Base-by-base conservation (phyloP, 1,284 basidiomycete genomes). In the Phellopilus nigrolimitatus region DNA sequence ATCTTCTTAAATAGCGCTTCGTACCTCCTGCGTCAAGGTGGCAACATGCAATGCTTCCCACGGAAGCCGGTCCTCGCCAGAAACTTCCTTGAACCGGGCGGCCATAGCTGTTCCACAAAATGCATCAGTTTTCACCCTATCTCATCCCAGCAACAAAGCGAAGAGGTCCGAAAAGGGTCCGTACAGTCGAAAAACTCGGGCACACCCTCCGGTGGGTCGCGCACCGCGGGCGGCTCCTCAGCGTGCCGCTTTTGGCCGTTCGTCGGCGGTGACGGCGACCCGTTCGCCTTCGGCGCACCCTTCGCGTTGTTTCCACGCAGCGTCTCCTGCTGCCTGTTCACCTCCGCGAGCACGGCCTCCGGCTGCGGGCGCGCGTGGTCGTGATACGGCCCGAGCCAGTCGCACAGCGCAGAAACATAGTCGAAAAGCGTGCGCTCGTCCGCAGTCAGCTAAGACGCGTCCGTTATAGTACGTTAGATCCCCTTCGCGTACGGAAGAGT, bases 361-460 rank as follows among this genome's bases (percentile, higher is more conserved):
- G 86, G 78, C 21, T 79, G 79, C 8, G 85, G 87, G 4, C 87
- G 81, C 28, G 77, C 72, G 59, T 84, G 71, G 54, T 86, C 73
- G 57, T 89, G 85, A 62, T 86, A 82, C 6, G 83, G 84, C 55
- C 79, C 81, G 17, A 89, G 71, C 88, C 88, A 91, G 48, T 80
- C 74, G 30, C 82, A 75, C 39, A 90, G 65, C 5, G 76, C 75
- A 27, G 68, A 70, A 8, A 78, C 75, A 64, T 78, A 88, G 28
- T 81, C 70, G 38, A 81, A 67, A 36, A 88, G 71, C 19, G 66
- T 62, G 13, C 63, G 59, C 60, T 90, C 87, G 43, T 84, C 80
- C 3, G 63, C 52, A 6, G 88, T 87, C 30, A 90, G 68, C 87
- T 89, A 47, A 9, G 42, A 47, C n/a, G n/a, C n/a, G n/a, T n/a